phyloP scores from a whole-genome alignment of 2,329 filamentous ascomycete genomes.

The Aspergillus unguis region DNA sequence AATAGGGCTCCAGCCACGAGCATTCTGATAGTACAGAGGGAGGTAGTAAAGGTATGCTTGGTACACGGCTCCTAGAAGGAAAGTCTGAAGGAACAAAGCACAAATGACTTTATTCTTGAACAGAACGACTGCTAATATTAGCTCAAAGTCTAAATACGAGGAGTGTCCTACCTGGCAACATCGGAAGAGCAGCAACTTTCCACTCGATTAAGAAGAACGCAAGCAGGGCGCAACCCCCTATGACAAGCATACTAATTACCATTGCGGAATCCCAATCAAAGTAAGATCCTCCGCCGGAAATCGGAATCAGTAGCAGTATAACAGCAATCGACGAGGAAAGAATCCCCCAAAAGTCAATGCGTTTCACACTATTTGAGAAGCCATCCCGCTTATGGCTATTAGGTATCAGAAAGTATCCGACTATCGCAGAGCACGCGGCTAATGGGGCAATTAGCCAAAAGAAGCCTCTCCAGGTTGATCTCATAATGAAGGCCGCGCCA shows the following conservation, averaged over 20 bases:
- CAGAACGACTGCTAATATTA: conserved; percentile 32
- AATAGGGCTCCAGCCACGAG: conserved; percentile 44
- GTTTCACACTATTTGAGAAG: conserved; percentile 32
- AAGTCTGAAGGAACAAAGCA: conserved; percentile 56
- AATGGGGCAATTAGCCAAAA: conserved; percentile 55
- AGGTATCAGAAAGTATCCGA: conserved; percentile 52
- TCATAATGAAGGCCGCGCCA: conserved; percentile 45
- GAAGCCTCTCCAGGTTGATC: conserved; percentile 45
- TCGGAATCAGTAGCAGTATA: conserved; percentile 61
- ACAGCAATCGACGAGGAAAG: conserved; percentile 54
- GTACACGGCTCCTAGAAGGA: conserved; percentile 60
- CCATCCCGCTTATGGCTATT: conserved; percentile 49
- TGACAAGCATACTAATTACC: conserved; percentile 57
- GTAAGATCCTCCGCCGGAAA: conserved; percentile 60
- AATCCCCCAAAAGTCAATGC: conserved; percentile 59
- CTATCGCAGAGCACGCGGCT: conserved; percentile 44
- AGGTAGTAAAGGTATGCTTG: conserved; percentile 60
- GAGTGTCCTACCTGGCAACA: conserved; percentile 49
- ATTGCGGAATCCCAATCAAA: conserved; percentile 56
- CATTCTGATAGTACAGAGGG: conserved; percentile 62
- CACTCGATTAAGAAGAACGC: conserved; percentile 55
- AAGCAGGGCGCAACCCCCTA: conserved; percentile 48
- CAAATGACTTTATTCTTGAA: conserved; percentile 55
- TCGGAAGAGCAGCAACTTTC: conserved; percentile 56
- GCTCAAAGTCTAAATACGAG: background rate